phyloP scores from a whole-genome alignment of 306 rosid species.

The Biancaea sappan region DNA sequence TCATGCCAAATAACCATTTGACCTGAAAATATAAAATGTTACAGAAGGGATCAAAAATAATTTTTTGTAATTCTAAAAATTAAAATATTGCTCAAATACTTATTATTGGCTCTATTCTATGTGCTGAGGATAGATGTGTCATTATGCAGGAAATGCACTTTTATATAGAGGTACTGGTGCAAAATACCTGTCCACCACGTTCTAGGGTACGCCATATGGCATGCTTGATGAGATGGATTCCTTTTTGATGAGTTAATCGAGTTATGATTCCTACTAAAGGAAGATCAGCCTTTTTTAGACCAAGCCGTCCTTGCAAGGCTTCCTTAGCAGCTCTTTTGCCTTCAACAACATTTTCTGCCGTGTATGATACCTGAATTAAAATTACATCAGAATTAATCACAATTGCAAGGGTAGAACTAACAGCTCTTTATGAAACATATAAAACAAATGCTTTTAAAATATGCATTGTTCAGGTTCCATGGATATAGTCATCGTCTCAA shows the following conservation, averaged over 20 bases:
- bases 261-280: conserved; percentile 85
- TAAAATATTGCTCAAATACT: not conserved
- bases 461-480: not conserved
- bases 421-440: conserved; percentile 9
- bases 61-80: conserved; percentile 14
- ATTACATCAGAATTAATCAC: conserved; percentile 35
- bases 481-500: conserved; percentile 20
- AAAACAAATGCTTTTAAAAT: not conserved
- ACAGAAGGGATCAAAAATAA: not conserved
- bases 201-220: conserved; percentile 79
- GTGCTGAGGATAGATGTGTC: not conserved
- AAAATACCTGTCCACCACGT: conserved; percentile 85
- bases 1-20: conserved; percentile 6
- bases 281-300: conserved; percentile 67
- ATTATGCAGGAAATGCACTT: conserved; percentile 20
- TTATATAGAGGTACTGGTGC: not conserved
- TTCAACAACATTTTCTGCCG: conserved; percentile 92
- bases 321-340: conserved; percentile 93
- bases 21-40: conserved; percentile 16
- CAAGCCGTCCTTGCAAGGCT: conserved; percentile 86
- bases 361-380: conserved; percentile 69
- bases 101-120: not conserved
- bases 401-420: conserved; percentile 23
- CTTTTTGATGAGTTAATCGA: conserved; percentile 96
- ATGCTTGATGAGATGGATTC: conserved; percentile 97